A percentile compares a stretch with the other conserved stretches of the same genome.
phyloP scores from a whole-genome alignment of 805 yeast genomes.

The Cyberlindnera japonica region DNA sequence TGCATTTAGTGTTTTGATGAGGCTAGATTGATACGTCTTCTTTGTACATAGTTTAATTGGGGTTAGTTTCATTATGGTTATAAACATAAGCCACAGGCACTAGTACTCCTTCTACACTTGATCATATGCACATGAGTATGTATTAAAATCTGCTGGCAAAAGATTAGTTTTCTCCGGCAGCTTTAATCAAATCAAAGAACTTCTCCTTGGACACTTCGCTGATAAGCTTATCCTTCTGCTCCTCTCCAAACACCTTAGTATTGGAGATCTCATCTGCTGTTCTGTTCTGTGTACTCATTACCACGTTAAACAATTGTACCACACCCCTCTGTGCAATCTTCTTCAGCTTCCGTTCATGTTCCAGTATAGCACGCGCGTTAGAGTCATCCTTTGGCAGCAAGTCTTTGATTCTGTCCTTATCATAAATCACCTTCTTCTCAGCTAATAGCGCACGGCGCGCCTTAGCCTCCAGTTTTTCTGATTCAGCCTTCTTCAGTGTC shows the following conservation, averaged over 20 bases:
- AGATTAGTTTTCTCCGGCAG: constrained; percentile 56
- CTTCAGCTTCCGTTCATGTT: constrained; percentile 63
- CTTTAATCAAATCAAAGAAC: constrained; percentile 82
- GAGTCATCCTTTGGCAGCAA: constrained; percentile 63
- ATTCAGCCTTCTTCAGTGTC: constrained; percentile 66
- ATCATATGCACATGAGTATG: too few relatives aligned
- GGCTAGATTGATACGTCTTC: too few relatives aligned
- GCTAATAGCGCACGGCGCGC: constrained; percentile 67
- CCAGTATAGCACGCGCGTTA: constrained; percentile 54
- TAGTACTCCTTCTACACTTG: too few relatives aligned
- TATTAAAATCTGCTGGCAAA: too few relatives aligned
- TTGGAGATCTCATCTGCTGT: constrained; percentile 49
- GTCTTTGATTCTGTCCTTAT: constrained; percentile 62
- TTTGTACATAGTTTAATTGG: too few relatives aligned
- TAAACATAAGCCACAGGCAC: too few relatives aligned
- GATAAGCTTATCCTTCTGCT: constrained; percentile 54
- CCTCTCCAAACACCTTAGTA: constrained; percentile 39
- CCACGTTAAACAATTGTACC: constrained; percentile 78
- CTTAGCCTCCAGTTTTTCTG: constrained; percentile 76
- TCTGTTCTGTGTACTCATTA: constrained; percentile 69
- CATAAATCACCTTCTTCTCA: constrained; percentile 68
- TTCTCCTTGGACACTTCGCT: constrained; percentile 85
- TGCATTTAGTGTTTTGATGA: too few relatives aligned
- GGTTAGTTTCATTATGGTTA: too few relatives aligned
- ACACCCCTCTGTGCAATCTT: constrained; percentile 89